Evolutionary conservation across 2,329 filamentous ascomycete genomes (phyloP), one percentile per base, ranked within the genome.

Genomic region (Zopfia rhizophila): DNA sequence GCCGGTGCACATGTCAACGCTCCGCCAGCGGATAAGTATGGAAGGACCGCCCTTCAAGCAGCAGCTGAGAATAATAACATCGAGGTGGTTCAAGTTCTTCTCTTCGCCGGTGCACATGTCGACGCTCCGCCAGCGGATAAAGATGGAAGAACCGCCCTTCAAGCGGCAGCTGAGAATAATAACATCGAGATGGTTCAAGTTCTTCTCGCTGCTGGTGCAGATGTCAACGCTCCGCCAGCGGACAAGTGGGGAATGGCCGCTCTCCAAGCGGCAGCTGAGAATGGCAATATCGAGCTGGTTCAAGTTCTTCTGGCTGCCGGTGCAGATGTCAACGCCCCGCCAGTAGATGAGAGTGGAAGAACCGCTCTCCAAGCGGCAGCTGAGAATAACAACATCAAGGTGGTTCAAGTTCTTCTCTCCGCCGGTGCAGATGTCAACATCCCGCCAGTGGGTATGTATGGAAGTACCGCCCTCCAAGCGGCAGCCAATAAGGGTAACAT

Each of bases 401-500:
- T 38, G 10, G 36, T 21, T 10, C 36, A 24, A 19, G 11, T n/a
- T 5, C 24, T 38, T 7, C n/a, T 38, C 14, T n/a, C n/a, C n/a
- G n/a, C n/a, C n/a, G n/a, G n/a, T n/a, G n/a, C n/a, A n/a, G n/a
- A n/a, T n/a, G n/a, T n/a, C n/a, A n/a, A n/a, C n/a, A n/a, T n/a
- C n/a, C n/a, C n/a, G n/a, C n/a, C n/a, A n/a, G n/a, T n/a, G n/a
- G n/a, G n/a, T n/a, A n/a, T n/a, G n/a, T n/a, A n/a, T n/a, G n/a
- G n/a, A n/a, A n/a, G n/a, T n/a, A 50, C 35, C 2, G 22, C 37
- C 8, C 47, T 50, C 16, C 41, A 50, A 30, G 35, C 29, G 3
- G 41, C 47, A 8, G 42, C 42, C 6, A 22, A 17, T 14, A 40
- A 22, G 16, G 38, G 31, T 23, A 28, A 48, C 21, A 16, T 28